A percentile compares a stretch with the other conserved stretches of the same genome.
phyloP scores from a whole-genome alignment of 2,329 filamentous ascomycete species.

The Colletotrichum sp. region DNA sequence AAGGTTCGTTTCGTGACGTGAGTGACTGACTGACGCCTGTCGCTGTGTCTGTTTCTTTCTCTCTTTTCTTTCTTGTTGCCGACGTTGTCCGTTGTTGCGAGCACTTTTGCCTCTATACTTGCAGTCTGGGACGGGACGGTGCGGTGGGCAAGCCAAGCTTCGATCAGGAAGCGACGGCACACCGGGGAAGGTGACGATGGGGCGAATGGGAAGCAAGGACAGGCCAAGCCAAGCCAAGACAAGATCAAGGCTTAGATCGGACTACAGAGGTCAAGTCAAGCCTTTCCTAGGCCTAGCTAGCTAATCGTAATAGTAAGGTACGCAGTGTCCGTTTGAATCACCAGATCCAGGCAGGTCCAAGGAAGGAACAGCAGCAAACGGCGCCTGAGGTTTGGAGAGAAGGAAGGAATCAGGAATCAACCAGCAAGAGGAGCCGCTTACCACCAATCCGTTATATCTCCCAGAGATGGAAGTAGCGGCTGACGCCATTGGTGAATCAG shows the following conservation, averaged over 20 bases:
- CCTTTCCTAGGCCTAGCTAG: neutral
- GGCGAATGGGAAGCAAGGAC: neutral
- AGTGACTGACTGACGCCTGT: neutral
- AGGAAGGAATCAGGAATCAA: neutral
- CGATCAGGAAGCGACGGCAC: neutral
- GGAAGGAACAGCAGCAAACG: neutral
- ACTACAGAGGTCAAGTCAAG: neutral
- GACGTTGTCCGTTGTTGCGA: neutral
- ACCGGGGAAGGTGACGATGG: neutral
- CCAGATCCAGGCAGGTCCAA: neutral
- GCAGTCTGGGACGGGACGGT: neutral
- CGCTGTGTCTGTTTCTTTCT: neutral
- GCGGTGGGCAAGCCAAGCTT: neutral
- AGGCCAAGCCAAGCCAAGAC: neutral
- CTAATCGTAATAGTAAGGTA: neutral
- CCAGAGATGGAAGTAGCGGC: neutral
- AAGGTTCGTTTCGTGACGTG: constrained; percentile 15
- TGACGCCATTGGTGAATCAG: constrained; percentile 1
- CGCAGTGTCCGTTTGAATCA: neutral
- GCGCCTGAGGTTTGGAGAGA: constrained; percentile 4
- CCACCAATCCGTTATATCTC: neutral
- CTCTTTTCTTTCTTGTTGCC: neutral
- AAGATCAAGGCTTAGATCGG: neutral
- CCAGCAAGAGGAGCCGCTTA: constrained; percentile 6
- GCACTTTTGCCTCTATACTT: neutral